These are phyloP conservation scores for Cladophialophora psammophila DNA, from an alignment of 2,329 filamentous ascomycete genomes.

Conservation along the genomic window DNA sequence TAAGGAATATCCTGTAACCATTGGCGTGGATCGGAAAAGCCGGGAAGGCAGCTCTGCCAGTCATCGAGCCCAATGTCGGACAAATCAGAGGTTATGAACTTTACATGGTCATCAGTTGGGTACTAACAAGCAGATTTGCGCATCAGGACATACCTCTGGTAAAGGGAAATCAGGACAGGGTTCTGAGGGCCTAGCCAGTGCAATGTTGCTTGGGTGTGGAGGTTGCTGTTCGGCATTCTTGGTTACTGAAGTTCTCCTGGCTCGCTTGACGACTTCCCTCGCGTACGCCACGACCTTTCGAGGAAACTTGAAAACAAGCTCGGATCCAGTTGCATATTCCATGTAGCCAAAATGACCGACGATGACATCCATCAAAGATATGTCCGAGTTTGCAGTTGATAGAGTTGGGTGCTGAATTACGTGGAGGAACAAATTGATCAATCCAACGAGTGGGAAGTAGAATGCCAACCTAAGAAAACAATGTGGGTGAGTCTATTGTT, in stretches of 20 bases:
- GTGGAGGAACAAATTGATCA: conserved; percentile 13
- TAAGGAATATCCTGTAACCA: background rate
- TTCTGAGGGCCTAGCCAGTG: background rate
- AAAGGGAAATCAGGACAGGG: background rate
- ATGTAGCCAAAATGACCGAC: conserved; percentile 10
- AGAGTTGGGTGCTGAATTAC: conserved; percentile 3
- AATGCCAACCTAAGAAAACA: conserved; percentile 1
- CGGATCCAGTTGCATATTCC: conserved; percentile 2
- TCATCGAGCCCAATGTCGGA: background rate
- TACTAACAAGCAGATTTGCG: background rate
- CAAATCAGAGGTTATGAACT: background rate
- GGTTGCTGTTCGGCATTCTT: background rate
- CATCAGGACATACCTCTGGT: background rate
- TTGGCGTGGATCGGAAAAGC: background rate
- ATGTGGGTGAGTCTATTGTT: too few relatives aligned
- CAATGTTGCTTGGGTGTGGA: background rate
- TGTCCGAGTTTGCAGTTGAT: background rate
- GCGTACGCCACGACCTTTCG: conserved; percentile 4
- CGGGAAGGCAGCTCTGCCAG: background rate
- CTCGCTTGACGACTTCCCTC: conserved; percentile 4
- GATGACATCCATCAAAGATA: background rate
- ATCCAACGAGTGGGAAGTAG: conserved; percentile 2
- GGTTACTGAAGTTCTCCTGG: background rate
- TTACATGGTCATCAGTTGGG: background rate
- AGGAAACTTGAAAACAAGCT: background rate